Conservation (phyloP, 352 stramenopile species). For the Thraustochytrium striatum region DNA sequence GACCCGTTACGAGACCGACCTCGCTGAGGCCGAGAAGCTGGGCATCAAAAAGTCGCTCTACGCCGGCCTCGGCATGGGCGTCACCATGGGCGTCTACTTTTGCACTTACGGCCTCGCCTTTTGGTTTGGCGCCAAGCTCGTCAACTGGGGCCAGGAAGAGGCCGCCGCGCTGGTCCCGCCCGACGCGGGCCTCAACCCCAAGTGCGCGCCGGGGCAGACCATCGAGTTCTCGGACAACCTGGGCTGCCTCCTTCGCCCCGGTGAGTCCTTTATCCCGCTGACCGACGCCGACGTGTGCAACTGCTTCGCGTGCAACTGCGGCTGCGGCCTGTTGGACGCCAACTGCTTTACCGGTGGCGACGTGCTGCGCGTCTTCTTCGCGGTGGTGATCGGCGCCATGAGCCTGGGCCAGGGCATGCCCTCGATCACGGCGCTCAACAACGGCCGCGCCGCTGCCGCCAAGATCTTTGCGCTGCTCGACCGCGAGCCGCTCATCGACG, state of each 20-base stretch:
- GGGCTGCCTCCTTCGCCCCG: background rate
- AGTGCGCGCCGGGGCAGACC: constrained; percentile 18
- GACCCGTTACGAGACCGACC: constrained; percentile 6
- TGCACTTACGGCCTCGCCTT: constrained; percentile 77
- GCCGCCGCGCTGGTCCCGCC: background rate
- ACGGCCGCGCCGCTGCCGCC: constrained; percentile 36
- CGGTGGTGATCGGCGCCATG: constrained; percentile 48
- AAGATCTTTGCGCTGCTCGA: constrained; percentile 49
- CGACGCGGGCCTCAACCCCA: constrained; percentile 3
- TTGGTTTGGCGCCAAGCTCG: constrained; percentile 83
- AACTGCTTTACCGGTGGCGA: constrained; percentile 30
- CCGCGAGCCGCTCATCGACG: constrained; percentile 46
- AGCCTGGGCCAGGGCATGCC: constrained; percentile 32
- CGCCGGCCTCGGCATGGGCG: constrained; percentile 54
- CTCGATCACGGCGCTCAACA: constrained; percentile 27
- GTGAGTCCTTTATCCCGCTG: background rate
- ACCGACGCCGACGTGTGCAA: constrained; percentile 43
- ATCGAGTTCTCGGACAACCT: background rate
- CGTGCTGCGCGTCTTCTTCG: constrained; percentile 48
- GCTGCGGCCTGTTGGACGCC: constrained; percentile 3
- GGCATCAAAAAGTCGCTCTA: constrained; percentile 60
- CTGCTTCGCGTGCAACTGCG: constrained; percentile 34
- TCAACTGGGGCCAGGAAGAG: constrained; percentile 63
- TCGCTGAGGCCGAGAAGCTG: constrained; percentile 56
- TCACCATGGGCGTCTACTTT: constrained; percentile 6